These are phyloP conservation scores for Decorospora gaudefroyi DNA, from an alignment of 2,329 filamentous ascomycete species.

Conservation along the genomic window DNA sequence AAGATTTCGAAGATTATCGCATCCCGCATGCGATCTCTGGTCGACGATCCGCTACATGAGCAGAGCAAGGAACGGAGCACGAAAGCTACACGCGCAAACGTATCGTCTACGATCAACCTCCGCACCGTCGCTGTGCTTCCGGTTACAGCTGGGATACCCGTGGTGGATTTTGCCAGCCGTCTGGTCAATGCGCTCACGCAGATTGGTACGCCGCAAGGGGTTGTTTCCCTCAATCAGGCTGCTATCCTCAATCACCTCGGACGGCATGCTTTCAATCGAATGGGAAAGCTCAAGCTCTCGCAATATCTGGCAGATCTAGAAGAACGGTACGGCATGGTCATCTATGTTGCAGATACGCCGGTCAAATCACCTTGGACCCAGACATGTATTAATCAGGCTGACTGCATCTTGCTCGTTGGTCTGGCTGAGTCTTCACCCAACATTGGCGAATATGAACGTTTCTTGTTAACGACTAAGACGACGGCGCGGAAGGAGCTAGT, in stretches of 20 bases:
- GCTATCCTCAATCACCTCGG: slow-evolving; percentile 94
- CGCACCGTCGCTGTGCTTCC: slow-evolving; percentile 91
- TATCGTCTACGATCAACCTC: slow-evolving; percentile 87
- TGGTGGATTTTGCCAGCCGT: slow-evolving; percentile 90
- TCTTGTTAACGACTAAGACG: slow-evolving; percentile 95
- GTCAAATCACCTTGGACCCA: slow-evolving; percentile 98
- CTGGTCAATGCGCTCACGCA: slow-evolving; percentile 86
- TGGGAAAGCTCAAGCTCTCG: slow-evolving; percentile 93
- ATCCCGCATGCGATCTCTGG: slow-evolving; percentile 84
- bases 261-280: slow-evolving; percentile 93
- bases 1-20: slow-evolving; percentile 99
- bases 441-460: slow-evolving; percentile 95
- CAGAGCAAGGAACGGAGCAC: slow-evolving; percentile 65
- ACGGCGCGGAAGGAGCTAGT: slow-evolving; percentile 93
- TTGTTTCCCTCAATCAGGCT: slow-evolving; percentile 89
- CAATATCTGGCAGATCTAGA: slow-evolving; percentile 96
- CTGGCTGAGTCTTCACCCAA: slow-evolving; percentile 85
- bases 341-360: slow-evolving; percentile 95
- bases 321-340: slow-evolving; percentile 92
- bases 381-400: slow-evolving; percentile 94
- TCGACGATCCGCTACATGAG: slow-evolving; percentile 77
- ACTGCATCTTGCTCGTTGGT: slow-evolving; percentile 92
- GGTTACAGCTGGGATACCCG: slow-evolving; percentile 86
- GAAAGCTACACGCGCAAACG: slow-evolving; percentile 62
- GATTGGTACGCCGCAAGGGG: slow-evolving; percentile 85